These are phyloP conservation scores for Dictyostelium citrinum DNA, from an alignment of 78 protist genomes.

Conservation along the genomic window DNA sequence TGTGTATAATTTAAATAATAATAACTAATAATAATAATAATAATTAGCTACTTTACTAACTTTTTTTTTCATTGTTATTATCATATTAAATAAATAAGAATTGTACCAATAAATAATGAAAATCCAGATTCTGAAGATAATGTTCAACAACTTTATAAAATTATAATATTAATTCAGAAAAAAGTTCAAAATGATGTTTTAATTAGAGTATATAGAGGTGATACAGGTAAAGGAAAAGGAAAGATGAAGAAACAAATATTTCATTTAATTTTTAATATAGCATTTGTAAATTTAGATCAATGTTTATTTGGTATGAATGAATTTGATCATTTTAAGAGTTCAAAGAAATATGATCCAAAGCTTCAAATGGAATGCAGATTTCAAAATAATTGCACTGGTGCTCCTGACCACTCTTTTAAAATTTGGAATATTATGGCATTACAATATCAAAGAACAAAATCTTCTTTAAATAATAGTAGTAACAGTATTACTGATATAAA, in stretches of 20 bases:
- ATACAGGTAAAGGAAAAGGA: background rate
- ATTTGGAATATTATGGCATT: conserved; percentile 75
- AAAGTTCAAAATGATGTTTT: conserved; percentile 37
- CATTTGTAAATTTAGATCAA: conserved; percentile 28
- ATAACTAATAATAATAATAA: background rate
- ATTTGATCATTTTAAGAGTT: conserved; percentile 58
- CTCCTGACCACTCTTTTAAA: conserved; percentile 54
- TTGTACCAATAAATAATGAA: background rate
- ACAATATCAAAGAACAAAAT: conserved; percentile 29
- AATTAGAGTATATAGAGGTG: conserved; percentile 45
- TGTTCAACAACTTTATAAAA: conserved; percentile 18
- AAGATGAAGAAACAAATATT: conserved; percentile 53
- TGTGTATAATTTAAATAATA: background rate
- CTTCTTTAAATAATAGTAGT: background rate
- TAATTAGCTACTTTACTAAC: too few species aligned
- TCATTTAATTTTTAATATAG: conserved; percentile 54
- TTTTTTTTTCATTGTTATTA: too few species aligned
- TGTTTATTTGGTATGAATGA: conserved; percentile 19
- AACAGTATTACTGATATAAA: background rate
- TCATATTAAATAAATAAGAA: too few species aligned
- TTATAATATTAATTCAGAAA: conserved; percentile 28
- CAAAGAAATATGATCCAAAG: conserved; percentile 17
- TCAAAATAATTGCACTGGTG: conserved; percentile 32
- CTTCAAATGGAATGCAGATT: conserved; percentile 52
- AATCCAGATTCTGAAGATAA: background rate